Evolutionary conservation across 2,329 filamentous ascomycete genomes (phyloP).

Genomic region (Helotiales sp.): DNA sequence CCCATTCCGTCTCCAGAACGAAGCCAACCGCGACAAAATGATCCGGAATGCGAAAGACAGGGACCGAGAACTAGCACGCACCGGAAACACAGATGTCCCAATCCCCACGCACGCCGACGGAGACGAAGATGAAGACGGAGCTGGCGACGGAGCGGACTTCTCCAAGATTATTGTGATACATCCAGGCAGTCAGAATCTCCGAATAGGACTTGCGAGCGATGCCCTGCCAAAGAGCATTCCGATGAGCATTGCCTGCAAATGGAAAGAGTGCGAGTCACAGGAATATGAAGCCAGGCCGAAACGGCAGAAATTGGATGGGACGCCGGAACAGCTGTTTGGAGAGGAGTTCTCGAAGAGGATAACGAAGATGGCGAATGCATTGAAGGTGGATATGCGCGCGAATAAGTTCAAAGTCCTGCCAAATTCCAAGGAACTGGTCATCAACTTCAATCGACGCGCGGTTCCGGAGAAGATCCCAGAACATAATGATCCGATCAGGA

Average conservation of each 20-base stretch:
- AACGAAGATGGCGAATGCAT: conserved; percentile 79
- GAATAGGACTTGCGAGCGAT: conserved; percentile 94
- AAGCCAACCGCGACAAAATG: conserved; percentile 82
- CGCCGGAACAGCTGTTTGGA: conserved; percentile 81
- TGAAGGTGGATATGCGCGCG: conserved; percentile 87
- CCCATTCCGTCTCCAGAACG: conserved; percentile 83
- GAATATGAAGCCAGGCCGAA: conserved; percentile 79
- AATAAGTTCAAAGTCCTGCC: conserved; percentile 95
- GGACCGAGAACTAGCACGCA: conserved; percentile 81
- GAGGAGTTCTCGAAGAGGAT: conserved; percentile 80
- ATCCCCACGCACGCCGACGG: conserved; percentile 62
- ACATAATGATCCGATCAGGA: conserved; percentile 91
- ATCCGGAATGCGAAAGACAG: conserved; percentile 86
- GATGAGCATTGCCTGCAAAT: conserved; percentile 86
- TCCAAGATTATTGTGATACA: conserved; percentile 96
- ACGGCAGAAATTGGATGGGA: conserved; percentile 61
- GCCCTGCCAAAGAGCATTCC: conserved; percentile 92
- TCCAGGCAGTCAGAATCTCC: conserved; percentile 91
- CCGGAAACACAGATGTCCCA: conserved; percentile 69
- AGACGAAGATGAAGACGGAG: conserved; percentile 56
- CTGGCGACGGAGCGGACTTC: conserved; percentile 69
- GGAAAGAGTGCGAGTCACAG: conserved; percentile 80
- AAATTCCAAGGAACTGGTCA: conserved; percentile 95
- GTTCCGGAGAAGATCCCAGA: conserved; percentile 86
- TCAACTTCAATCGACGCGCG: conserved; percentile 89